Percentiles rank a stretch among this genome's conserved stretches.
These are phyloP conservation scores for Pythium sukuiense DNA, from an alignment of 352 stramenopile genomes.

Conservation along the genomic window DNA sequence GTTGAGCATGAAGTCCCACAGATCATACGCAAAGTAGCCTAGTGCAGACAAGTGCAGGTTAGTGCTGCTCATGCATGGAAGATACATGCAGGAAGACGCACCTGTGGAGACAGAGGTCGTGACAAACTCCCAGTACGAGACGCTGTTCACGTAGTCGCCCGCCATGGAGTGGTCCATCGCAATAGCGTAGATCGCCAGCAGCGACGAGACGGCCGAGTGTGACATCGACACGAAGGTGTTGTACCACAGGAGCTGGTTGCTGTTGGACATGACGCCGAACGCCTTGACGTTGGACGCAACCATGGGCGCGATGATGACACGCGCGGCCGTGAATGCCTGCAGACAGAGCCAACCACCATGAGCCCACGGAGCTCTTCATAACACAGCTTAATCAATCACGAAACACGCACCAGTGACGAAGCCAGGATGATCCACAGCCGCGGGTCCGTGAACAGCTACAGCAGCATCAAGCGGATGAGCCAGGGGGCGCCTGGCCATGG, in stretches of 20 bases:
- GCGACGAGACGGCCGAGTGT: slow-evolving; percentile 60
- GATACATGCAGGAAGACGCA: slow-evolving; percentile 16
- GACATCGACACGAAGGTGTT: slow-evolving; percentile 79
- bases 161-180: slow-evolving; percentile 51
- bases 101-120: slow-evolving; percentile 67
- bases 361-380: neutral
- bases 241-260: slow-evolving; percentile 55
- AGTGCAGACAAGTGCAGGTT: neutral
- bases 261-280: slow-evolving; percentile 45
- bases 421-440: slow-evolving; percentile 61
- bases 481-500: neutral
- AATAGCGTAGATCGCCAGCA: slow-evolving; percentile 53
- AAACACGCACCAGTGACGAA: slow-evolving; percentile 54
- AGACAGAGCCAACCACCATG: neutral
- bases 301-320: slow-evolving; percentile 43
- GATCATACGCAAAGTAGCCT: slow-evolving; percentile 82
- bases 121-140: slow-evolving; percentile 40
- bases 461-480: neutral
- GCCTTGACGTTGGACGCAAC: slow-evolving; percentile 41
- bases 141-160: slow-evolving; percentile 42
- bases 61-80: neutral
- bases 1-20: slow-evolving; percentile 78
- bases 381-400: neutral
- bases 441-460: slow-evolving; percentile 55
- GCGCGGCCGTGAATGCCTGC: slow-evolving; percentile 47